Percentiles rank a stretch among this genome's conserved stretches.
phyloP scores from a whole-genome alignment of 176 grass and related monocot genomes.

The Avena insularis region DNA sequence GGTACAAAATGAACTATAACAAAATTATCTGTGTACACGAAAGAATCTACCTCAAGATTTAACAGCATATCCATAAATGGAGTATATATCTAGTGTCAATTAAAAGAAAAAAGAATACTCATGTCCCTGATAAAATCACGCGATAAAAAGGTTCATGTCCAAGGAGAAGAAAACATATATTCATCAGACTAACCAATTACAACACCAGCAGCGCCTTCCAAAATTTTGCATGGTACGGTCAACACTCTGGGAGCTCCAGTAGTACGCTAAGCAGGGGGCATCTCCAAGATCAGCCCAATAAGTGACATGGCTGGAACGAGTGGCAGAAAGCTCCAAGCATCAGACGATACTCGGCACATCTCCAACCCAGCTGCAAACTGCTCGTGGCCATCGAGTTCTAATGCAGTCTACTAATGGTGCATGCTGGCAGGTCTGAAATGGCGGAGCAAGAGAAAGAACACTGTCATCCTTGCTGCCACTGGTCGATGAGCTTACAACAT shows the following conservation, averaged over 20 bases:
- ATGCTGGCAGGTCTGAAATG: slow-evolving; percentile 73
- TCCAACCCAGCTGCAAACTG: slow-evolving; percentile 83
- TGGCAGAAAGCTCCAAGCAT: slow-evolving; percentile 22
- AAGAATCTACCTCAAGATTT: slow-evolving; percentile 51
- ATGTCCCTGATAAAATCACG: slow-evolving; percentile 52
- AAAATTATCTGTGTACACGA: slow-evolving; percentile 57
- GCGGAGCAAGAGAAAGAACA: slow-evolving; percentile 64
- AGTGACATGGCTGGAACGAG: slow-evolving; percentile 3
- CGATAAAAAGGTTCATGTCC: slow-evolving; percentile 44
- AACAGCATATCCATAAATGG: slow-evolving; percentile 60
- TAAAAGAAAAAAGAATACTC: slow-evolving; percentile 52
- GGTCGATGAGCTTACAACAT: slow-evolving; percentile 61
- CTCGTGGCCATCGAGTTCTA: slow-evolving; percentile 85
- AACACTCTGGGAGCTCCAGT: slow-evolving; percentile 39
- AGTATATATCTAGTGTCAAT: slow-evolving; percentile 56
- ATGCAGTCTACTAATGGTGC: slow-evolving; percentile 96
- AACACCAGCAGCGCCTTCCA: slow-evolving; percentile 46
- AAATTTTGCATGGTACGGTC: slow-evolving; percentile 30
- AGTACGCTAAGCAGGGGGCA: slow-evolving; percentile 40
- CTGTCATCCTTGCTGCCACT: slow-evolving; percentile 56
- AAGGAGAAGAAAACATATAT: slow-evolving; percentile 27
- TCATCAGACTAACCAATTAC: slow-evolving; percentile 50
- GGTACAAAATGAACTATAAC: slow-evolving; percentile 32
- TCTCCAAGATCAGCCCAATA: slow-evolving; percentile 30
- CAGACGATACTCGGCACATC: slow-evolving; percentile 97